These are phyloP conservation scores for Paralagenidium karlingii DNA, from an alignment of 352 stramenopile species.

Conservation along the genomic window DNA sequence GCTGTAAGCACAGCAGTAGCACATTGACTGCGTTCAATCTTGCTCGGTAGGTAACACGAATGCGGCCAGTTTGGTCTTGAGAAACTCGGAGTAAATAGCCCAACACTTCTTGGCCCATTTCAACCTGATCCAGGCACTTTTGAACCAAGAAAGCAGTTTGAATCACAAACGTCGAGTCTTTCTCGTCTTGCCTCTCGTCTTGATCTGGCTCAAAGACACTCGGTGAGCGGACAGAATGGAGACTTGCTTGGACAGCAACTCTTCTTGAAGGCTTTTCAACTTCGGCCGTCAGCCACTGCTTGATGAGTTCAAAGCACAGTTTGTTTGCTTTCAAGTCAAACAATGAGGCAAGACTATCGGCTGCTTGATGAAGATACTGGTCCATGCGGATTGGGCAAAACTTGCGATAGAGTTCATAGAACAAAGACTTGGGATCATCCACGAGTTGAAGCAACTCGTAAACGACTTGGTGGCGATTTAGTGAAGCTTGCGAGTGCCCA, in stretches of 20 bases:
- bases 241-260: too few relatives aligned
- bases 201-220: conserved; percentile 18
- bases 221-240: too few relatives aligned
- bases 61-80: conserved; percentile 19
- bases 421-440: conserved; percentile 18
- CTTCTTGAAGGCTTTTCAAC: conserved; percentile 1
- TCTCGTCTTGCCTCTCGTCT: conserved; percentile 11
- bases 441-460: conserved; percentile 17
- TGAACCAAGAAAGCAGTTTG: conserved; percentile 12
- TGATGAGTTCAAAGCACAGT: conserved; percentile 23
- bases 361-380: conserved; percentile 14
- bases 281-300: conserved; percentile 36
- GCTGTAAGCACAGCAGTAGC: conserved; percentile 15
- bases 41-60: conserved; percentile 41
- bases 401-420: conserved; percentile 25
- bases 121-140: conserved; percentile 7
- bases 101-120: conserved; percentile 14
- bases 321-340: conserved; percentile 11
- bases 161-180: conserved; percentile 21
- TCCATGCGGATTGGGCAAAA: conserved; percentile 16
- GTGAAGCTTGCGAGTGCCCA: conserved; percentile 3
- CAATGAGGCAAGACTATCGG: conserved; percentile 15
- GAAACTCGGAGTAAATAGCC: conserved; percentile 24
- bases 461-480: conserved; percentile 6
- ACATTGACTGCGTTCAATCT: conserved; percentile 30